Evolutionary conservation across 2,329 filamentous ascomycete genomes (phyloP).

Genomic region (Fusarium sp.): DNA sequence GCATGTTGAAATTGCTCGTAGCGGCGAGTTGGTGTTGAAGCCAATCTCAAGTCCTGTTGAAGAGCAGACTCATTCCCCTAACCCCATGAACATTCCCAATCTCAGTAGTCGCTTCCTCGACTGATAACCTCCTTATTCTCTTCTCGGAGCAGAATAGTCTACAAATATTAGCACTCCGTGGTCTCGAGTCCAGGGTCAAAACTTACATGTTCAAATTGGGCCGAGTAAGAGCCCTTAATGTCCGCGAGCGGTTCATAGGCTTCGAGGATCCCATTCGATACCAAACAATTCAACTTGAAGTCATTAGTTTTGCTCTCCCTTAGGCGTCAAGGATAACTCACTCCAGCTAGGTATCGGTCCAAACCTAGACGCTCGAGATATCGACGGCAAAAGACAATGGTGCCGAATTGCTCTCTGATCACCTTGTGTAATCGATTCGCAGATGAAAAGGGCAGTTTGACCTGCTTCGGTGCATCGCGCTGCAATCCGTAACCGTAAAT

Average conservation of each 20-base stretch:
- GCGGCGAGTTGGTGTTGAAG: conserved; percentile 15
- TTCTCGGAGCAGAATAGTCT: conserved; percentile 61
- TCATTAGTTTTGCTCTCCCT: conserved; percentile 18
- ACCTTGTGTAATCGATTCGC: conserved; percentile 67
- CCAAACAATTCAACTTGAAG: conserved; percentile 65
- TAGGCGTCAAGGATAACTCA: conserved; percentile 45
- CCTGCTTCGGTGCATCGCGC: conserved; percentile 50
- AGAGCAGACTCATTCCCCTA: background rate
- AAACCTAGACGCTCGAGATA: conserved; percentile 72
- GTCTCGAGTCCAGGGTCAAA: fast-evolving
- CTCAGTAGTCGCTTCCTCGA: conserved; percentile 63
- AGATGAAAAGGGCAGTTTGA: conserved; percentile 58
- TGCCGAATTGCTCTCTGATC: conserved; percentile 72
- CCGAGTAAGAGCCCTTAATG: conserved; percentile 68
- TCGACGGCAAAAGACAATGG: conserved; percentile 68
- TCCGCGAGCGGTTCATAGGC: conserved; percentile 67
- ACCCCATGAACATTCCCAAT: background rate
- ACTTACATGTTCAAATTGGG: conserved; percentile 69
- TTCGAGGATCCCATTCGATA: conserved; percentile 67
- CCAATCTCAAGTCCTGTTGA: conserved; percentile 21
- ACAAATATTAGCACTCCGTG: conserved; percentile 6
- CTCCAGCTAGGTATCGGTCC: conserved; percentile 67
- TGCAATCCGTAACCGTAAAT: conserved; percentile 64
- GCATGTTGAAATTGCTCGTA: conserved; percentile 23
- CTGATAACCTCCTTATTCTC: conserved; percentile 63